Conservation (phyloP, 129 eudicot species). For the Pseudognaphalium luteoalbum region DNA sequence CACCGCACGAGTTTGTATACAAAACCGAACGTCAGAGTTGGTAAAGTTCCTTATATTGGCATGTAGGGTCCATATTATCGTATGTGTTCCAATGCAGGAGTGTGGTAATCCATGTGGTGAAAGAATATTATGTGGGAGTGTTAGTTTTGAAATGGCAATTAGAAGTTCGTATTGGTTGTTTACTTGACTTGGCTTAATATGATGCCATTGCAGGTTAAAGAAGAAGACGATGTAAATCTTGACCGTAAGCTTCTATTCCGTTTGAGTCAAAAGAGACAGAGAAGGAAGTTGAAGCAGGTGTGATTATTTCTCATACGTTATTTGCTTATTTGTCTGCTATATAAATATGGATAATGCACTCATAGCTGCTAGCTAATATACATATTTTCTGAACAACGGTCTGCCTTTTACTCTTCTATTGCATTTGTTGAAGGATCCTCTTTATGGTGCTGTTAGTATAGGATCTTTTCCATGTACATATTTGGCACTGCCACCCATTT, state of each 20-base stretch:
- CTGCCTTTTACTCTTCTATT: background rate
- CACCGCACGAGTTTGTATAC: background rate
- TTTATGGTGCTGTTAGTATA: background rate
- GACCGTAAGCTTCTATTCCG: slow-evolving; percentile 67
- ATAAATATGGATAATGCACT: background rate
- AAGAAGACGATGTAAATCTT: slow-evolving; percentile 78
- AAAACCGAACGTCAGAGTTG: background rate
- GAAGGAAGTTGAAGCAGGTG: slow-evolving; percentile 64
- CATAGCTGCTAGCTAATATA: slow-evolving; percentile 1
- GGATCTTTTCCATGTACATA: background rate
- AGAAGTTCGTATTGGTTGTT: background rate
- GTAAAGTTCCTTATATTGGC: background rate
- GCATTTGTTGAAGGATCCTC: background rate
- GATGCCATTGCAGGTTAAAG: slow-evolving; percentile 70
- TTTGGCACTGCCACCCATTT: background rate
- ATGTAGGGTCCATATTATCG: no score
- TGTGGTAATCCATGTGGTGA: background rate
- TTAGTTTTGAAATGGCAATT: background rate
- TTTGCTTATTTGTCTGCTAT: background rate
- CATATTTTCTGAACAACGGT: background rate
- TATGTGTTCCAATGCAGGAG: background rate
- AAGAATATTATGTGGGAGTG: background rate
- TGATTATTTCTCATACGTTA: slow-evolving; percentile 13
- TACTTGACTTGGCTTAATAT: slow-evolving; percentile 6
- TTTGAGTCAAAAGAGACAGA: slow-evolving; percentile 73